Percentiles rank a stretch among this genome's conserved stretches.
These are phyloP conservation scores for Naganishia onofrii DNA, from an alignment of 768 basidiomycete species.

Conservation along the genomic window DNA sequence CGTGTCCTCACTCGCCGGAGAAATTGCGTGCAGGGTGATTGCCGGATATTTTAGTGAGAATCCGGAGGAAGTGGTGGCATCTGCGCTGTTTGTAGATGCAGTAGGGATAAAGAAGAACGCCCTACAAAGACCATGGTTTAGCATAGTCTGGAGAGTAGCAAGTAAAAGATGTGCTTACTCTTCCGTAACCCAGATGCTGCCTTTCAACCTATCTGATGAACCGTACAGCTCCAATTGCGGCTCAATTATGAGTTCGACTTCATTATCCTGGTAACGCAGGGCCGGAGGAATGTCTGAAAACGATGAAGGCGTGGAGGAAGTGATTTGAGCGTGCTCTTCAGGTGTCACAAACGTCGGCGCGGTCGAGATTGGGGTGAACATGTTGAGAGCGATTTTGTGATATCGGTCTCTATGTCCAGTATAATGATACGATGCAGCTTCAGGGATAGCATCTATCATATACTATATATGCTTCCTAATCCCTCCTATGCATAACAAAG, in stretches of 20 bases:
- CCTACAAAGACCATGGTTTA: background rate
- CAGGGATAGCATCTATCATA: background rate
- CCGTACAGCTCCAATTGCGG: constrained; percentile 55
- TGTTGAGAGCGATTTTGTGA: background rate
- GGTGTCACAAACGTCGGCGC: constrained; percentile 58
- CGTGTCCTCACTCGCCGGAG: constrained; percentile 59
- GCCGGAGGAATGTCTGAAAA: constrained; percentile 83
- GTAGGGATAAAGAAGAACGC: constrained; percentile 23
- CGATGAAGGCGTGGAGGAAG: constrained; percentile 76
- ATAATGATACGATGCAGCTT: background rate
- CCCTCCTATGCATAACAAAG: background rate
- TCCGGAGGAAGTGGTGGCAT: constrained; percentile 62
- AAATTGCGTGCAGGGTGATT: constrained; percentile 90
- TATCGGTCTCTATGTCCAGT: background rate
- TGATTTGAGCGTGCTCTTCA: constrained; percentile 67
- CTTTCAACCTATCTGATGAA: constrained; percentile 63
- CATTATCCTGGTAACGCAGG: constrained; percentile 69
- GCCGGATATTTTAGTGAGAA: constrained; percentile 83
- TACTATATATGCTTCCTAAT: background rate
- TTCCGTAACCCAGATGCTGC: constrained; percentile 79
- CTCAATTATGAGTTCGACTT: constrained; percentile 67
- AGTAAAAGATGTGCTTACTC: constrained; percentile 69
- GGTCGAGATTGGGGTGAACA: constrained; percentile 47
- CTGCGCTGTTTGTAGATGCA: constrained; percentile 44
- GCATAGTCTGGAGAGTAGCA: no score